A percentile compares a stretch with the other conserved stretches of the same genome.
phyloP scores from a whole-genome alignment of 176 grass and related monocot species.

The Avena sativa region DNA sequence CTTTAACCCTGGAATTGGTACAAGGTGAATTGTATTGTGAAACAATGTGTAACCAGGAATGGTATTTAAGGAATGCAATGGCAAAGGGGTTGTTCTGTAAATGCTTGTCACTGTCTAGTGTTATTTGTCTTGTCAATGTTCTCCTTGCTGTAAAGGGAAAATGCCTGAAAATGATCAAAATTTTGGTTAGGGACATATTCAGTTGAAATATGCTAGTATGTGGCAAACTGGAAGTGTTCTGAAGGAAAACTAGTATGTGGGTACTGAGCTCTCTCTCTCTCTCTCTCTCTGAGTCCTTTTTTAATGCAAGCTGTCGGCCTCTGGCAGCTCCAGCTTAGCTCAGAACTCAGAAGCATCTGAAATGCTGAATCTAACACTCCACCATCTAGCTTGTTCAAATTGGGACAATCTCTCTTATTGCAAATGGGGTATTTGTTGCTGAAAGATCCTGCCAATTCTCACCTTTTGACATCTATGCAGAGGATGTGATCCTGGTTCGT shows the following conservation, averaged over 20 bases:
- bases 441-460: no score
- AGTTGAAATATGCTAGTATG: neutral
- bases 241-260: no score
- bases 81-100: neutral
- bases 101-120: neutral
- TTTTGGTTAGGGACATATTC: neutral
- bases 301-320: no score
- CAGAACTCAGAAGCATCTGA: neutral
- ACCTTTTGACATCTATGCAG: neutral
- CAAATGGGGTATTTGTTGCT: no score
- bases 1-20: neutral
- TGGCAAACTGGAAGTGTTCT: neutral
- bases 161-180: neutral
- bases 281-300: no score
- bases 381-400: no score
- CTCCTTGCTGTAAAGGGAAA: neutral
- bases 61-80: constrained; percentile 2
- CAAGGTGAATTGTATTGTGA: constrained; percentile 10
- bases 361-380: neutral
- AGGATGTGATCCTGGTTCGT: no score
- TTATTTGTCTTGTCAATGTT: neutral
- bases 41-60: neutral
- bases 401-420: no score
- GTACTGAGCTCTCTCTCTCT: no score
- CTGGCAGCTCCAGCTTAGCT: neutral